Evolutionary conservation across 2,329 filamentous ascomycete species (phyloP), one percentile per base, ranked within the genome.

Genomic region (Fusarium zealandicum): DNA sequence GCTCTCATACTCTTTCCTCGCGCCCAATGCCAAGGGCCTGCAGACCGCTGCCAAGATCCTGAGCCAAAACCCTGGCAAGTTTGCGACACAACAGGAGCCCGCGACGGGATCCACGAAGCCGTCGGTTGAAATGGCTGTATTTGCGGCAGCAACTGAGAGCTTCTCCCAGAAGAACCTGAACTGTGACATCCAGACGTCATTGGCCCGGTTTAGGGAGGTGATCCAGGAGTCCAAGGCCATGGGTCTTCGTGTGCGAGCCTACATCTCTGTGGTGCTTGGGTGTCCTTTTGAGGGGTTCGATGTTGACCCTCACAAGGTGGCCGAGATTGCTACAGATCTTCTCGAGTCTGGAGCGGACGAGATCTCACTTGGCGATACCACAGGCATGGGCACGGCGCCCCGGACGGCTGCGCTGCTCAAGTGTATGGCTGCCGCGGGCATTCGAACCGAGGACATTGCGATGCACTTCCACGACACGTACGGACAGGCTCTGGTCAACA

Each of bases 391-490:
- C 27, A 96, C 90, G 0, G 87, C 86, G n/a, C 87, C 86, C 14
- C 79, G 85, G 50, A 91, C 88, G 3, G 77, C 79, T 49, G 82
- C 84, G 50, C 76, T 92, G 39, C 77, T 92, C 52, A 80, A 81
- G 59, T 86, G 86, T 50, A 76, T 92, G 73, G 73, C 79, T 8
- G 82, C 85, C 1, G 89, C 88, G 2, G 88, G 87, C 1, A 81
- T 96, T 14, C 81, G 87, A 16, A 82, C 81, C 48, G 84, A 87
- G 65, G 87, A 90, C 65, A 75, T 96, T 10, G 90, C 90, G 0
- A 86, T 93, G 76, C 92, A 96, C 73, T 93, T 96, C 68, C 92
- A 96, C 72, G 90, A 96, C 69, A 96, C 92, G 1, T 93, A 92
- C 69, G 91, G 90, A 1, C 89, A 92, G 76, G 91, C 90, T 1